A percentile compares a stretch with the other conserved stretches of the same genome.
phyloP scores from a whole-genome alignment of 345 rosid species.

The Sapria himalayana region DNA sequence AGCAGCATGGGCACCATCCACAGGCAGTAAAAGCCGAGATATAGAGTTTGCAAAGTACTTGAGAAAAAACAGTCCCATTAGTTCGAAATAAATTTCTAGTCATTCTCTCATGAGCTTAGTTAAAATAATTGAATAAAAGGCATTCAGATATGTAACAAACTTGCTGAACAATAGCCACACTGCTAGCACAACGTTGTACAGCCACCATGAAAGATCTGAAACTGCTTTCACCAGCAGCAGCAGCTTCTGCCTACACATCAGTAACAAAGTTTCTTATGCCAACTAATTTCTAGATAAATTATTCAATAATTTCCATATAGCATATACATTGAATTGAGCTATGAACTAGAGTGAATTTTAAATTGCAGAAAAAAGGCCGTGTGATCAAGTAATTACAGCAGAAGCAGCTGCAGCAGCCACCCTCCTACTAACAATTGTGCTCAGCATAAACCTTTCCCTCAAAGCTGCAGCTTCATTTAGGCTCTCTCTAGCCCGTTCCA shows the following conservation, averaged over 20 bases:
- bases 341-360: no score
- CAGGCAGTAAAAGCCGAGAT: conserved; percentile 86
- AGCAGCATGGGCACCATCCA: conserved; percentile 96
- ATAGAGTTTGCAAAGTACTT: conserved; percentile 94
- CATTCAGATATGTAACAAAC: no score
- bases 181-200: conserved; percentile 89
- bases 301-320: no score
- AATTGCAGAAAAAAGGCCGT: conserved; percentile 4
- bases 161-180: conserved; percentile 95
- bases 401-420: conserved; percentile 99
- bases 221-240: conserved; percentile 99
- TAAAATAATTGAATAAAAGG: no score
- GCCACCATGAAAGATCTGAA: conserved; percentile 98
- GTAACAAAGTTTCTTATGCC: conserved; percentile 11
- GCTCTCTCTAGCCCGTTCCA: conserved; percentile 88
- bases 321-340: no score
- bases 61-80: no score
- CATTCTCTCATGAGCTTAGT: no score
- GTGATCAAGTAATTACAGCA: conserved; percentile 28
- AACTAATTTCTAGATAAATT: no score
- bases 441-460: conserved; percentile 90
- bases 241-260: conserved; percentile 83
- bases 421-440: conserved; percentile 69
- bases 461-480: conserved; percentile 78
- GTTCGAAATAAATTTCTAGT: no score